Base-by-base conservation (phyloP, 495 filamentous ascomycete species). In the Glonium stellatum region DNA sequence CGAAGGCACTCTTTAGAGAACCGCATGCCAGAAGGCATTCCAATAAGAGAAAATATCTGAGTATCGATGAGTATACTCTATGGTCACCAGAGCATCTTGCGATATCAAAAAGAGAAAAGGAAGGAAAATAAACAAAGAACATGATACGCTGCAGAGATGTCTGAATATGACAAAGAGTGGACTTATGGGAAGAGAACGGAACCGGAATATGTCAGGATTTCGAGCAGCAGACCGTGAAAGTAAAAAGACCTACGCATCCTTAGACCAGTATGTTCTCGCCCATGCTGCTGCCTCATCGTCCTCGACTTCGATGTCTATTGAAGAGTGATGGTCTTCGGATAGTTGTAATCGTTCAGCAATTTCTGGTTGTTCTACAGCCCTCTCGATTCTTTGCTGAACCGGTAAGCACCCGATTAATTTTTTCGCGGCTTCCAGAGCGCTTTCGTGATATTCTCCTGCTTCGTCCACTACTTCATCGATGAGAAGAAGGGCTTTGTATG, bases 401-500 rank as follows among this genome's bases (percentile, higher is more conserved):
- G 25, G 21, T 9, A 51, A 22, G 48, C 6, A 10, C 13, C 1
- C n/a, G 15, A 51, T 51, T 15, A 18, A 23, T 31, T 15, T 10
- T 34, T 22, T 35, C 6, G 58, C 65, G 15, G 65, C 54, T 18
- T 52, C 46, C 8, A 68, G 48, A 19, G 82, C 83, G 54, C 75
- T 62, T 8, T 83, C 75, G 66, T 88, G 82, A 64, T 84, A 88
- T 70, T 88, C 87, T 23, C 72, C 75, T 8, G 75, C 69, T 60
- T 86, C 83, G 56, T 93, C 86, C 56, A 78, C 69, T 23, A 91
- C 80, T 55, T 92, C 90, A 66, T 98, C 93, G 19, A 85, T 77
- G 44, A 97, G 76, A 11, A 96, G 82, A 1, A 98, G 80, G 1
- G 91, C 89, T 44, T 88, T 85, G 71, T 98, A 97, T 1, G 90